Evolutionary conservation across 1,139 yeast species (phyloP).

Genomic region (Suhomyces bolitotheri): DNA sequence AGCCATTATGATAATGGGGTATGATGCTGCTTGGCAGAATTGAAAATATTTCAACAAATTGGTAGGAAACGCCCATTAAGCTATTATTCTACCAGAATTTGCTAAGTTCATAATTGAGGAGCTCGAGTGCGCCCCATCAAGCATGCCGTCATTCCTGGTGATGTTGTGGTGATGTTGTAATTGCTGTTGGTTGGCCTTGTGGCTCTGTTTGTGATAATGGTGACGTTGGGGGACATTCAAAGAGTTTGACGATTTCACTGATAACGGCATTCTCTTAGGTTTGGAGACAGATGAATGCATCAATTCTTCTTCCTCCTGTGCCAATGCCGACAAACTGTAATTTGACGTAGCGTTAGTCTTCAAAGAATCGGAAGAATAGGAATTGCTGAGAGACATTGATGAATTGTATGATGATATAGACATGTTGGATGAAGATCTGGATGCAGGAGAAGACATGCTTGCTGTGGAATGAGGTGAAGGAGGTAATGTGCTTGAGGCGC

Average conservation of each 20-base stretch:
- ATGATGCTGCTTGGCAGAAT: too few relatives aligned
- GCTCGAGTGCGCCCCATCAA: slow-evolving; percentile 11
- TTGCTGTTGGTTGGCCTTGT: slow-evolving; percentile 10
- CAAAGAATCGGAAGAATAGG: slow-evolving; percentile 19
- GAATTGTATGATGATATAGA: slow-evolving; percentile 20
- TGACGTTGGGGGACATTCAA: slow-evolving; percentile 14
- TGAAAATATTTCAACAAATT: too few relatives aligned
- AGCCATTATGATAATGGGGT: too few relatives aligned
- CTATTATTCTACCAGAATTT: slow-evolving; percentile 12
- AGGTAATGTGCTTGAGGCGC: slow-evolving; percentile 16
- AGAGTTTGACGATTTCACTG: slow-evolving; percentile 21
- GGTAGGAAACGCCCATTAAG: slow-evolving; percentile 7
- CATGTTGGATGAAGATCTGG: slow-evolving; percentile 18
- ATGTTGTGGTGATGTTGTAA: slow-evolving; percentile 8
- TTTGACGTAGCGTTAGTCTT: slow-evolving; percentile 11
- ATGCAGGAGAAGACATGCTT: slow-evolving; percentile 14
- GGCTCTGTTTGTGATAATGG: slow-evolving; percentile 3
- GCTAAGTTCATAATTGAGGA: slow-evolving; percentile 12
- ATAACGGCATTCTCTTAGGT: slow-evolving; percentile 22
- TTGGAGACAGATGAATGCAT: slow-evolving; percentile 11
- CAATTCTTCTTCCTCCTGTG: slow-evolving; percentile 16
- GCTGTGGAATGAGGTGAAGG: slow-evolving; percentile 14
- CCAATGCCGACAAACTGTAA: slow-evolving; percentile 17
- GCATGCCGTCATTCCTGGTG: slow-evolving; percentile 3
- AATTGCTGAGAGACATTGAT: slow-evolving; percentile 20